A percentile compares a stretch with the other conserved stretches of the same genome.
Evolutionary conservation across 2,329 filamentous ascomycete species (phyloP).

Genomic region (Penicillium fuscoglaucum): DNA sequence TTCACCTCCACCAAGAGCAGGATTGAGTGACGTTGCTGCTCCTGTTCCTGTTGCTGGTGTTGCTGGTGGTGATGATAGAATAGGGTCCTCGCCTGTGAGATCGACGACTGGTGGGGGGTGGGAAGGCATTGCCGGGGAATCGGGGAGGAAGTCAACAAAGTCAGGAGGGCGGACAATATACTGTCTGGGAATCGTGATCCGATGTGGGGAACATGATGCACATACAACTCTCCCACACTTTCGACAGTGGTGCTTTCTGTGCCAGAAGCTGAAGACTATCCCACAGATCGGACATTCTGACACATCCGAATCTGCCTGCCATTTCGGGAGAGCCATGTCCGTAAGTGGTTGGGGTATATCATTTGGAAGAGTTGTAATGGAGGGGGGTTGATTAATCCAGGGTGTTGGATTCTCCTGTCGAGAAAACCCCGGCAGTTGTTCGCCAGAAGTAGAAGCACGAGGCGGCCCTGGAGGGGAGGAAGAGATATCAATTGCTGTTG

Average conservation of each 20-base stretch:
- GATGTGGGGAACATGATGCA: slow-evolving; percentile 83
- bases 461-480: slow-evolving; percentile 28
- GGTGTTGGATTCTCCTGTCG: neutral
- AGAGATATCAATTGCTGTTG: slow-evolving; percentile 37
- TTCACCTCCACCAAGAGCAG: slow-evolving; percentile 62
- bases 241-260: slow-evolving; percentile 91
- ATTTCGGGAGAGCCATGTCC: slow-evolving; percentile 59
- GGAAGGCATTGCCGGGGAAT: slow-evolving; percentile 42
- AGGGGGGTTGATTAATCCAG: slow-evolving; percentile 11
- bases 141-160: slow-evolving; percentile 36
- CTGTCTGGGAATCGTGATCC: slow-evolving; percentile 89
- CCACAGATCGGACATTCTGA: slow-evolving; percentile 81
- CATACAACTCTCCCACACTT: slow-evolving; percentile 96
- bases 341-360: neutral
- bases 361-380: neutral
- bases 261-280: slow-evolving; percentile 77
- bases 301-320: slow-evolving; percentile 87
- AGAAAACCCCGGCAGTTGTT: neutral
- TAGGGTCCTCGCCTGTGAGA: slow-evolving; percentile 46
- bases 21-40: slow-evolving; percentile 38
- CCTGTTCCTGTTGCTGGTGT: slow-evolving; percentile 6
- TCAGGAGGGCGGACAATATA: slow-evolving; percentile 82
- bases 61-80: slow-evolving; percentile 15
- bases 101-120: slow-evolving; percentile 50
- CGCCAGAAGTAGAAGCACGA: slow-evolving; percentile 1